phyloP scores from a whole-genome alignment of 345 rosid genomes.

The Sonneratia caseolaris region DNA sequence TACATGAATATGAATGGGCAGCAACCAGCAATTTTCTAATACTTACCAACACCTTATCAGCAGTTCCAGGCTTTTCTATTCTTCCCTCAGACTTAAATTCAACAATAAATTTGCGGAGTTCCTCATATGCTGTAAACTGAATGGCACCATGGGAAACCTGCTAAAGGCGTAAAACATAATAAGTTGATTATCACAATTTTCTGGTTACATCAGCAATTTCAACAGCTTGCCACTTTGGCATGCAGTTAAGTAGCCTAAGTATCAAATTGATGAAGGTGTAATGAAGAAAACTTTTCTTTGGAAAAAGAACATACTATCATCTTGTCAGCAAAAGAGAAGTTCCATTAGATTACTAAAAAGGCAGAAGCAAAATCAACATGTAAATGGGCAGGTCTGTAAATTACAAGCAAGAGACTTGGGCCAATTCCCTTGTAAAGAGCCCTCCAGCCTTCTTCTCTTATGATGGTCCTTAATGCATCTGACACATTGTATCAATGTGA shows the following conservation, averaged over 20 bases:
- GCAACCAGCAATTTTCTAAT: neutral
- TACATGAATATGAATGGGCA: neutral
- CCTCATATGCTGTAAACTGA: slow-evolving; percentile 91
- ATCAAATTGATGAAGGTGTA: neutral
- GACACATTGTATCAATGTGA: slow-evolving; percentile 10
- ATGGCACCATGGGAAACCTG: slow-evolving; percentile 96
- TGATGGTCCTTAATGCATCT: slow-evolving; percentile 83
- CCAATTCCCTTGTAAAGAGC: slow-evolving; percentile 78
- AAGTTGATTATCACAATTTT: neutral
- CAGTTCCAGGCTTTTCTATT: slow-evolving; percentile 19
- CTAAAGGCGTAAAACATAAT: slow-evolving; percentile 28
- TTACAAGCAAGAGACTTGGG: slow-evolving; percentile 76
- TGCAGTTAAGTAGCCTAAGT: neutral
- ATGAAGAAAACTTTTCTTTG: neutral
- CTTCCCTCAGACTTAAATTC: slow-evolving; percentile 33
- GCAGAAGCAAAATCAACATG: neutral
- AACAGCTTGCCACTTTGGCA: neutral
- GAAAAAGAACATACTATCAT: neutral
- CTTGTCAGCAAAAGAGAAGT: neutral
- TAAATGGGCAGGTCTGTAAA: slow-evolving; percentile 13
- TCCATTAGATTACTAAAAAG: neutral
- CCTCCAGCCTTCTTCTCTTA: slow-evolving; percentile 84
- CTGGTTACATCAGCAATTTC: neutral
- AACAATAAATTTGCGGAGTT: slow-evolving; percentile 57
- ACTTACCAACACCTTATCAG: slow-evolving; percentile 53